These are phyloP conservation scores for Apophysomyces trapeziformis DNA, from an alignment of 371 early-diverging fungal species.

Conservation along the genomic window DNA sequence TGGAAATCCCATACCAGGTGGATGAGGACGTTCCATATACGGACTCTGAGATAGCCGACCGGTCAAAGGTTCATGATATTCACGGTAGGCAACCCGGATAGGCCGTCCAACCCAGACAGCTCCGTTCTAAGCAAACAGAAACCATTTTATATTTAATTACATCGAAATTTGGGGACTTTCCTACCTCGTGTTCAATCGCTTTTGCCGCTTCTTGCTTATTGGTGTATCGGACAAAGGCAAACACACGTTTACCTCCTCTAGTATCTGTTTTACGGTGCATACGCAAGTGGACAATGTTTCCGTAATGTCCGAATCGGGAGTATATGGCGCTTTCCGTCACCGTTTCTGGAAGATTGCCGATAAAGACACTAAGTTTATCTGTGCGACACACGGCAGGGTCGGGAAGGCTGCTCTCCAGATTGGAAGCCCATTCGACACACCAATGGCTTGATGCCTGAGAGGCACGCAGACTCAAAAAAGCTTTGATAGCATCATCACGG, in stretches of 20 bases:
- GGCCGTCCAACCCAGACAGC: conserved; percentile 12
- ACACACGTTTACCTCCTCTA: conserved; percentile 34
- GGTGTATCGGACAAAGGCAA: conserved; percentile 74
- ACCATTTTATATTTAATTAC: not conserved
- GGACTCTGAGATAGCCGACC: not conserved
- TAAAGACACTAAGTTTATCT: conserved; percentile 66
- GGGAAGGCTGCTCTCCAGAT: conserved; percentile 36
- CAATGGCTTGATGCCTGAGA: conserved; percentile 30
- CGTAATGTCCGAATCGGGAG: conserved; percentile 62
- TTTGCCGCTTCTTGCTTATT: conserved; percentile 47
- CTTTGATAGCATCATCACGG: conserved; percentile 82
- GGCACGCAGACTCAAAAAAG: conserved; percentile 48
- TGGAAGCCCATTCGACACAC: conserved; percentile 76
- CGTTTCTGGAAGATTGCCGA: conserved; percentile 68
- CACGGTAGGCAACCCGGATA: conserved; percentile 24
- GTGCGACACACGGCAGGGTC: conserved; percentile 24
- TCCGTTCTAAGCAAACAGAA: conserved; percentile 14
- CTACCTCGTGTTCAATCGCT: conserved; percentile 68
- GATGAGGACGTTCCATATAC: conserved; percentile 20
- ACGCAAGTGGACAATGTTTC: conserved; percentile 55
- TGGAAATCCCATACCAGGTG: conserved; percentile 26
- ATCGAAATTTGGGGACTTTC: not conserved
- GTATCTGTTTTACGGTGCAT: conserved; percentile 44
- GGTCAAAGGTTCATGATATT: conserved; percentile 8
- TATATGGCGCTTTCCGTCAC: conserved; percentile 52